Base-by-base conservation (phyloP, 225 moss, liverwort and hornwort genomes). In the Pleurozium schreberi region DNA sequence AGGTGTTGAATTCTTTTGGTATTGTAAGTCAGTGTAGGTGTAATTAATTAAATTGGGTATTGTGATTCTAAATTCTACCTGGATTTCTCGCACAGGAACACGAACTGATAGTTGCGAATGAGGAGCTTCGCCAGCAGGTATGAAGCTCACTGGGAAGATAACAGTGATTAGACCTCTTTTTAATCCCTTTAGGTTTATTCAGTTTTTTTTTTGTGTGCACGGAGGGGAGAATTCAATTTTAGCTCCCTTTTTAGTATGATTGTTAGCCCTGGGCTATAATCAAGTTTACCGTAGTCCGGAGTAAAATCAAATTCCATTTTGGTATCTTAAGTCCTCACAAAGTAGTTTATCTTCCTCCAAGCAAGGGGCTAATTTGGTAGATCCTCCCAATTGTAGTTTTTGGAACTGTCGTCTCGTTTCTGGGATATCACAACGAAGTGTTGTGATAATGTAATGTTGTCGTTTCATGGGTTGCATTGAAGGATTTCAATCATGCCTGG, bases 101-200 rank as follows among this genome's bases (percentile, higher is more conserved):
- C 12, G 91, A 92, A 50, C 81, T 93, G 94, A 66, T 87, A 84
- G 52, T 86, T 86, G 89, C 87, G 57, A 94, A 93, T 87, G 93
- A 88, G 76, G 89, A 91, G 60, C 86, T 94, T 82, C 94, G 90
- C 33, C 89, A 91, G 43, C 88, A 94, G 93, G 94, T 92, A 91
- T 38, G 89, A 62, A 84, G 31, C 69, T 38, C 26, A 30, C 30
- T 49, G 63, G 63, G 13, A 75, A 49, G 86, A 63, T 86, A 21
- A 11, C 40, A 7, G 10, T 50, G 50, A n/a, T n/a, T 50, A 63
- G 16, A n/a, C 21, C 86, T 63, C 38, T 49, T 50, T 45, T 9
- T 61, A 14, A 33, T 14, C 20, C 21, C 14, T 49, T 28, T 10
- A 57, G 19, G 7, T n/a, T 18, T 38, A 2, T 49, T 62, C 38